Percentiles rank a stretch among this genome's conserved stretches.
phyloP scores from a whole-genome alignment of 73 alveolate species.

The Paramecium tetraurelia region DNA sequence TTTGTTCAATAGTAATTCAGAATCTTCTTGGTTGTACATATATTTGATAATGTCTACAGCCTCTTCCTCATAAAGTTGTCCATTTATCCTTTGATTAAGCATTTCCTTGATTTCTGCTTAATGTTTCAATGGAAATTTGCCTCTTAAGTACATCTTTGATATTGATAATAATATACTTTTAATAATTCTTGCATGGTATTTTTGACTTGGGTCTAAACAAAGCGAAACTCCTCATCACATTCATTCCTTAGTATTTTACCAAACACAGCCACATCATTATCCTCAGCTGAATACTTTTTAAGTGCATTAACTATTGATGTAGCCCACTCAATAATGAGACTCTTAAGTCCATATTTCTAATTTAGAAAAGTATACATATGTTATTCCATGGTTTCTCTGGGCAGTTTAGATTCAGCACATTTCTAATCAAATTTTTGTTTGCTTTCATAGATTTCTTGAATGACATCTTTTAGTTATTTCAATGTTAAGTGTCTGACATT shows the following conservation, averaged over 20 bases:
- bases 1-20: slow-evolving; percentile 66
- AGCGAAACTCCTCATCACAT: slow-evolving; percentile 96
- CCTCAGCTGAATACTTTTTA: slow-evolving; percentile 81
- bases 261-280: slow-evolving; percentile 95
- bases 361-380: slow-evolving; percentile 94
- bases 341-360: slow-evolving; percentile 94
- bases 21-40: slow-evolving; percentile 95
- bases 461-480: slow-evolving; percentile 83
- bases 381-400: slow-evolving; percentile 97
- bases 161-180: slow-evolving; percentile 50
- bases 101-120: slow-evolving; percentile 85
- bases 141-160: slow-evolving; percentile 53
- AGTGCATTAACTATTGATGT: slow-evolving; percentile 92
- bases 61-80: slow-evolving; percentile 89
- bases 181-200: slow-evolving; percentile 91
- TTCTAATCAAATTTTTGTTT: slow-evolving; percentile 88
- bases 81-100: slow-evolving; percentile 72
- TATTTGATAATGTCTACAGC: slow-evolving; percentile 93
- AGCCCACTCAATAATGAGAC: slow-evolving; percentile 94
- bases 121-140: slow-evolving; percentile 82
- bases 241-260: slow-evolving; percentile 96
- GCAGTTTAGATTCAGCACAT: slow-evolving; percentile 86
- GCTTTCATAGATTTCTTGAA: slow-evolving; percentile 86
- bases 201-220: slow-evolving; percentile 89
- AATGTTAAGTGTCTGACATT: slow-evolving; percentile 75